Base-by-base conservation (phyloP, 2,329 filamentous ascomycete genomes). In the Pseudogymnoascus sp. region DNA sequence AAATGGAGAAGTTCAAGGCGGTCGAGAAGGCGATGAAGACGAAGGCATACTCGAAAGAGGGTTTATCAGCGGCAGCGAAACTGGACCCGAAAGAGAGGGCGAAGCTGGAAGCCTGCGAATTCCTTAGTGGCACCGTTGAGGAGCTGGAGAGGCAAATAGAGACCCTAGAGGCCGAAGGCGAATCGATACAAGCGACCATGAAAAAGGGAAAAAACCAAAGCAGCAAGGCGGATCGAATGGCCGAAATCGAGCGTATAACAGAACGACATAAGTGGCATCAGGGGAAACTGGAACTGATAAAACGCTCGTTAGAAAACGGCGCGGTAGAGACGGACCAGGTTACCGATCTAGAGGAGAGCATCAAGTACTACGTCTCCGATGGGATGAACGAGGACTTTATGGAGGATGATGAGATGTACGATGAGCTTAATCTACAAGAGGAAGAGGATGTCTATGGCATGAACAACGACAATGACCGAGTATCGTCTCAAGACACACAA, bases 11-110 rank as follows among this genome's bases (percentile, higher is more conserved):
- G 72, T 99, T 99, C 84, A 99, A 99, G 80, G 93, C 92, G n/a
- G 94, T 99, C 62, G 94, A 99, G 77, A 99, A 99, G 81, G 94
- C 96, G 73, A 97, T 99, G 94, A 99, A 99, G 82, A 99, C 94
- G 63, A 99, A 99, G 77, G 94, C 94, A 66, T 99, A 96, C 78
- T 97, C 94, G 66, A 97, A 99, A 81, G 94, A 97, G 77, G 94
- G 94, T 50, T 79, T 99, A 68, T 94, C 91, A 67, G 90, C 93
- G 61, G 91, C 92, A 25, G 88, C 91, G 60, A 95, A 96, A 77
- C 83, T 97, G 67, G 94, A 99, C 78, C 94, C 94, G n/a, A 96
- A 92, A 75, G 94, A 97, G 76, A 91, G 95, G 75, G 93, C 96
- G 74, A 96, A 96, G 78, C 81, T 90, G 66, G 93, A 97, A 71